Conservation (phyloP, 2,329 filamentous ascomycete genomes). For the Macroventuria anomochaeta region DNA sequence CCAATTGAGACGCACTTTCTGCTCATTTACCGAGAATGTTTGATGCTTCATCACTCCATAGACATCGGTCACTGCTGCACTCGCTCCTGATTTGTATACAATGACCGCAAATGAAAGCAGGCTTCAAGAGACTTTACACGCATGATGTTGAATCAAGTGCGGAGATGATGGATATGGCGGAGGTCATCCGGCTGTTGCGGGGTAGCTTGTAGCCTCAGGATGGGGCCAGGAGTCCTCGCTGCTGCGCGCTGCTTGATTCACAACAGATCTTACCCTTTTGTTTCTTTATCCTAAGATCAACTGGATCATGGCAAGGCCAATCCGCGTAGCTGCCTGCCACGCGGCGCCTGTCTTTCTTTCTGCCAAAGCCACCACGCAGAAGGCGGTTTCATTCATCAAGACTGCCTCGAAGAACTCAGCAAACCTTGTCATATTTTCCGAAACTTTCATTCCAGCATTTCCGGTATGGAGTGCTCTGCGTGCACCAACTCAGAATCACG, state of each 20-base stretch:
- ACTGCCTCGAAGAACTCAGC: conserved; percentile 54
- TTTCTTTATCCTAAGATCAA: neutral
- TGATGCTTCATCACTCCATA: neutral
- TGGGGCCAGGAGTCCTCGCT: neutral
- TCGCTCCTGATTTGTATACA: too few relatives aligned
- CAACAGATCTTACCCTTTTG: neutral
- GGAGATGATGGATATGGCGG: conserved; percentile 5
- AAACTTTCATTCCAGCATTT: conserved; percentile 61
- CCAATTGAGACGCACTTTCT: neutral
- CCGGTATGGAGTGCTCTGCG: conserved; percentile 59
- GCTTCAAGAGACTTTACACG: neutral
- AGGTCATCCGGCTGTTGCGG: neutral
- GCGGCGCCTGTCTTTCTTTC: conserved; percentile 56
- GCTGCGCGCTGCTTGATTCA: neutral
- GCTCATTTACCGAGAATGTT: too few relatives aligned
- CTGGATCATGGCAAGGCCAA: conserved; percentile 11
- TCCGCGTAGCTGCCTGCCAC: conserved; percentile 39
- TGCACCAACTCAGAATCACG: conserved; percentile 59
- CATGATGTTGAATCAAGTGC: neutral
- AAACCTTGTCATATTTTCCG: conserved; percentile 61
- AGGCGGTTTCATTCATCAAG: conserved; percentile 56
- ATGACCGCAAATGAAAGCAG: too few relatives aligned
- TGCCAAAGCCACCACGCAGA: conserved; percentile 55
- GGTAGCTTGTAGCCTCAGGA: neutral
- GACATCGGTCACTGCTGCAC: neutral